These are phyloP conservation scores for Acacia pycnantha DNA, from an alignment of 331 rosid genomes.

Conservation along the genomic window DNA sequence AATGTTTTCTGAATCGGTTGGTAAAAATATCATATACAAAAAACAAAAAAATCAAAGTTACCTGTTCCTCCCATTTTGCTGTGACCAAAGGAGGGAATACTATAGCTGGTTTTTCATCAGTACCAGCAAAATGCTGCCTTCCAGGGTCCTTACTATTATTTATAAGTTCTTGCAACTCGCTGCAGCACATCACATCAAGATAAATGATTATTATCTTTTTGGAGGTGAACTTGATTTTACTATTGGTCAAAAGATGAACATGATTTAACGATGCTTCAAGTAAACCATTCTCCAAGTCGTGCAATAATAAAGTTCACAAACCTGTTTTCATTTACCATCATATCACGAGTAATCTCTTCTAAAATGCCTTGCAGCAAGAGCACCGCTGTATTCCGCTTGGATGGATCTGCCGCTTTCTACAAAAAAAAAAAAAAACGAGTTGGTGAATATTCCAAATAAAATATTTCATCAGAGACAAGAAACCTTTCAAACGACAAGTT, in stretches of 20 bases:
- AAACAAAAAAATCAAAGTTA: background rate
- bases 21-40: slow-evolving; percentile 3
- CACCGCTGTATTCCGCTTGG: slow-evolving; percentile 69
- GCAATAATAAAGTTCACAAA: slow-evolving; percentile 36
- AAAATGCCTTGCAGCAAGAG: slow-evolving; percentile 91
- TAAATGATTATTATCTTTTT: background rate
- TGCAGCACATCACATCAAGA: slow-evolving; percentile 32
- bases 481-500: slow-evolving; percentile 23
- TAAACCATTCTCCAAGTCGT: slow-evolving; percentile 17
- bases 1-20: slow-evolving; percentile 4
- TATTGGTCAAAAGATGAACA: background rate
- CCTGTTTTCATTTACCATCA: slow-evolving; percentile 93
- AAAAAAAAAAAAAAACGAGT: slow-evolving; percentile 34
- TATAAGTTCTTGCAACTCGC: slow-evolving; percentile 77
- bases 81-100: too few relatives aligned
- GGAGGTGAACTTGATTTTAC: background rate
- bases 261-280: background rate
- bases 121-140: too few relatives aligned
- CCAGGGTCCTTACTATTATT: too few relatives aligned
- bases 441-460: slow-evolving; percentile 22
- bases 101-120: too few relatives aligned
- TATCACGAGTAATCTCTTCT: slow-evolving; percentile 98
- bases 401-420: slow-evolving; percentile 68
- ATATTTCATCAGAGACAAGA: slow-evolving; percentile 20
- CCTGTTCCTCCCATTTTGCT: slow-evolving; percentile 98